A percentile compares a stretch with the other conserved stretches of the same genome.
phyloP scores from a whole-genome alignment of 2,329 filamentous ascomycete species.

The Phoma sp. region DNA sequence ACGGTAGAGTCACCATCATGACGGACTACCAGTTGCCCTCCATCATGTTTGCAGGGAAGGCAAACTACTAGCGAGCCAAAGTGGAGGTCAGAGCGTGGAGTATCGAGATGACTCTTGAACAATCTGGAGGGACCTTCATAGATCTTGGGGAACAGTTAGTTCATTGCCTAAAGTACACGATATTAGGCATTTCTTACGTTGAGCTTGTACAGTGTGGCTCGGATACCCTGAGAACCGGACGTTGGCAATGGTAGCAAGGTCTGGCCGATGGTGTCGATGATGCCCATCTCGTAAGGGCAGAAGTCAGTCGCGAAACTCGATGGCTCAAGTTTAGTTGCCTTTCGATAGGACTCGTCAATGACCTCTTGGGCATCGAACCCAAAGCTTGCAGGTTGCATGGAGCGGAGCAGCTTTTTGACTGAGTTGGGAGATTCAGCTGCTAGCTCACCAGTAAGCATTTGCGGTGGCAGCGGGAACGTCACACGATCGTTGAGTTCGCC shows the following conservation, averaged over 20 bases:
- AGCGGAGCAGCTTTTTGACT: not conserved
- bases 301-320: constrained; percentile 59
- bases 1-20: constrained; percentile 48
- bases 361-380: constrained; percentile 57
- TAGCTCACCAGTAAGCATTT: too few relatives aligned
- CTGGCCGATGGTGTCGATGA: constrained; percentile 61
- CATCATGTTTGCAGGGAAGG: constrained; percentile 52
- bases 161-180: not conserved
- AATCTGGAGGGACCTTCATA: constrained; percentile 61
- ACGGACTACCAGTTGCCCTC: constrained; percentile 55
- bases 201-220: not conserved
- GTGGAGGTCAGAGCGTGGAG: constrained; percentile 57
- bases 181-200: not conserved
- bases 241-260: constrained; percentile 49
- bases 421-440: too few relatives aligned
- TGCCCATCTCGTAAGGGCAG: constrained; percentile 59
- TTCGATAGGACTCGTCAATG: constrained; percentile 61
- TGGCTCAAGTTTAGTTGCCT: constrained; percentile 61
- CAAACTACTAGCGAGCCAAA: constrained; percentile 64
- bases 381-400: constrained; percentile 57
- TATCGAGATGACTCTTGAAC: constrained; percentile 63
- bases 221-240: not conserved
- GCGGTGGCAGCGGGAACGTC: too few relatives aligned
- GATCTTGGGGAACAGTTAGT: constrained; percentile 47
- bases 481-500: not conserved